These are phyloP conservation scores for Ajuga reptans DNA, from an alignment of 305 asterid genomes.

Conservation along the genomic window DNA sequence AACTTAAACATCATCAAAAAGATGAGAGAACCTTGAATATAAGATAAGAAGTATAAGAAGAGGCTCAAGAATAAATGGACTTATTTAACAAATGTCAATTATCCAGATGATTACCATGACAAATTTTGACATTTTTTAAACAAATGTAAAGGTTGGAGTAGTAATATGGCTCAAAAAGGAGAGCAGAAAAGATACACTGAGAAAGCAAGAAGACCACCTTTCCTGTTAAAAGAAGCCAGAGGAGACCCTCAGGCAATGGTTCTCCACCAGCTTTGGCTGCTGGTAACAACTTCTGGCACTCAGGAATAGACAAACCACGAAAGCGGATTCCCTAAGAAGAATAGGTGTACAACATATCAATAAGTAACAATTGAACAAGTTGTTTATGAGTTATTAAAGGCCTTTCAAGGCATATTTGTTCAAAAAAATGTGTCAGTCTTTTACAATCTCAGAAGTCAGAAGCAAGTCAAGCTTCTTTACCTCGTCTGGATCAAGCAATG, in stretches of 20 bases:
- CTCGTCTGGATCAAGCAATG: too few relatives aligned
- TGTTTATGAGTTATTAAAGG: background rate
- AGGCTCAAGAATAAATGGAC: background rate
- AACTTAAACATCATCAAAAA: conserved; percentile 2
- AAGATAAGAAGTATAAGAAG: too few relatives aligned
- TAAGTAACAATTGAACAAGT: background rate
- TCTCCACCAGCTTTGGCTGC: conserved; percentile 88
- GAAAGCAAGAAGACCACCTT: conserved; percentile 36
- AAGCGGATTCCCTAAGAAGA: conserved; percentile 81
- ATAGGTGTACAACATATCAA: conserved; percentile 12
- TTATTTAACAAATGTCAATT: background rate
- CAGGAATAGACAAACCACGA: conserved; percentile 90
- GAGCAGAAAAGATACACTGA: too few relatives aligned
- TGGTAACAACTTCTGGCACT: conserved; percentile 87
- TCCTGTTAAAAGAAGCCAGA: conserved; percentile 97
- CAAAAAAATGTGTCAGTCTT: background rate
- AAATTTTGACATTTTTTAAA: too few relatives aligned
- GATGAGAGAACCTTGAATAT: background rate
- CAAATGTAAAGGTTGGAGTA: background rate
- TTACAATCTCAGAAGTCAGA: conserved; percentile 7
- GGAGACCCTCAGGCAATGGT: conserved; percentile 97
- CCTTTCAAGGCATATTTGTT: background rate
- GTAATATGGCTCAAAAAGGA: background rate
- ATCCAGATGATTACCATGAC: background rate
- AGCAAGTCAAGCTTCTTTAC: background rate